Evolutionary conservation across 176 grass and related monocot genomes (phyloP).

Genomic region (Tillandsia leiboldiana): DNA sequence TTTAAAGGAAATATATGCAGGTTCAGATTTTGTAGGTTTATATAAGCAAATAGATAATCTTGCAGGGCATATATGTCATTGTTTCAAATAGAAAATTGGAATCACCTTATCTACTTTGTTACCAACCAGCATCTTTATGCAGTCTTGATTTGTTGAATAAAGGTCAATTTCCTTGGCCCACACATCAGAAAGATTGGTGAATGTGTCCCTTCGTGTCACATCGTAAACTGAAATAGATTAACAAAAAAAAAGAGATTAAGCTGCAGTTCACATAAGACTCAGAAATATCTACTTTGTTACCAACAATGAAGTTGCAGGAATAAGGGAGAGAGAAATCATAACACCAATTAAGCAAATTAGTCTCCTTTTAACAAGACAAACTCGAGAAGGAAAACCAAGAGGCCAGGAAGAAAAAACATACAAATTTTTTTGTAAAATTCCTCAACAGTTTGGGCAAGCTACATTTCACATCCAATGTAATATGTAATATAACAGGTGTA

Average conservation of each 20-base stretch:
- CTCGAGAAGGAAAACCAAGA: background rate
- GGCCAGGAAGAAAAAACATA: background rate
- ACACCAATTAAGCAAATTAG: too few species aligned
- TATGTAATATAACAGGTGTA: too few species aligned
- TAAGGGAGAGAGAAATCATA: background rate
- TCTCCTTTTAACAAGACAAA: background rate
- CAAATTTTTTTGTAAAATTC: background rate
- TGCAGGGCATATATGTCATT: background rate
- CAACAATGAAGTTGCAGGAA: background rate
- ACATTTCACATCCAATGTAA: too few species aligned
- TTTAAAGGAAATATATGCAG: too few species aligned
- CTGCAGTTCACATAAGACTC: background rate
- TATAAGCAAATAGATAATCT: too few species aligned
- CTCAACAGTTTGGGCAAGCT: too few species aligned
- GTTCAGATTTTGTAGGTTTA: too few species aligned
- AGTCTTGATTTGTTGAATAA: constrained; percentile 97
- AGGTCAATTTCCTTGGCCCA: constrained; percentile 99
- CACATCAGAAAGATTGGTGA: constrained; percentile 85
- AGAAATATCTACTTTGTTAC: too few species aligned
- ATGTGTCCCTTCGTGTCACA: constrained; percentile 78
- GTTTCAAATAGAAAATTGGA: background rate
- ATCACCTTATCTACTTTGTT: constrained; percentile 98
- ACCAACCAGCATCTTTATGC: constrained; percentile 98
- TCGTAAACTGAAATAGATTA: constrained; percentile 58
- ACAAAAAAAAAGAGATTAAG: background rate